Percentiles rank a stretch among this genome's conserved stretches.
Evolutionary conservation across 345 rosid species (phyloP).

Genomic region (Ricinus communis): DNA sequence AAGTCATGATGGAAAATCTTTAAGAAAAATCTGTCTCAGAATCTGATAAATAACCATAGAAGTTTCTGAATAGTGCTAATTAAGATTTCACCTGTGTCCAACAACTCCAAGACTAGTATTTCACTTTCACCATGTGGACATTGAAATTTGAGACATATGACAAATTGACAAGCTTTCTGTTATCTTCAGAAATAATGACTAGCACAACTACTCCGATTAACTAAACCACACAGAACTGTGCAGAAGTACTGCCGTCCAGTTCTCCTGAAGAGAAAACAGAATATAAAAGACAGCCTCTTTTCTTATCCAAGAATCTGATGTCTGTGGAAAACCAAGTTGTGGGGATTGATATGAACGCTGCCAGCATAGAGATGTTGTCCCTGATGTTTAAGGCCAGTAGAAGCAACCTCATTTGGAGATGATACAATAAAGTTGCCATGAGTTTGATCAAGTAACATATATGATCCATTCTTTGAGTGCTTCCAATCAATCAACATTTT

Average conservation of each 20-base stretch:
- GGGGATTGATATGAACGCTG: conserved; percentile 27
- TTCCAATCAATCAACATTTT: conserved; percentile 28
- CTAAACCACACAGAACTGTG: conserved; percentile 3
- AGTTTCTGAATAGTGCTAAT: no score
- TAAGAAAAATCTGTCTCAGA: no score
- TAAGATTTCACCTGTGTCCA: no score
- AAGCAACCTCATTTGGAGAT: conserved; percentile 31
- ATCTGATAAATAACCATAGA: neutral
- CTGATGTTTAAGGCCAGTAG: conserved; percentile 31
- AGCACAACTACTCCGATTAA: conserved; percentile 7
- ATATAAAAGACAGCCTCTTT: conserved; percentile 6
- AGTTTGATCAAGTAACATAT: conserved; percentile 29
- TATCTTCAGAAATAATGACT: conserved; percentile 11
- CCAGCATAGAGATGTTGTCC: conserved; percentile 33
- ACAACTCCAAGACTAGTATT: neutral
- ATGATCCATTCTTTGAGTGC: conserved; percentile 24
- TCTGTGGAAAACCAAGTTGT: conserved; percentile 36
- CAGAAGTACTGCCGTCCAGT: conserved; percentile 2
- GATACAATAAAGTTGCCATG: conserved; percentile 31
- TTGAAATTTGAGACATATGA: neutral
- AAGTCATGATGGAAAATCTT: no score
- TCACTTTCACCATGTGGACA: neutral
- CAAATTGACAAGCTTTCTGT: neutral
- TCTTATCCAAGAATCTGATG: conserved; percentile 26
- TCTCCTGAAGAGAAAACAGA: neutral